Evolutionary conservation across 2,329 filamentous ascomycete species (phyloP).

Genomic region (Aureobasidium zeae): DNA sequence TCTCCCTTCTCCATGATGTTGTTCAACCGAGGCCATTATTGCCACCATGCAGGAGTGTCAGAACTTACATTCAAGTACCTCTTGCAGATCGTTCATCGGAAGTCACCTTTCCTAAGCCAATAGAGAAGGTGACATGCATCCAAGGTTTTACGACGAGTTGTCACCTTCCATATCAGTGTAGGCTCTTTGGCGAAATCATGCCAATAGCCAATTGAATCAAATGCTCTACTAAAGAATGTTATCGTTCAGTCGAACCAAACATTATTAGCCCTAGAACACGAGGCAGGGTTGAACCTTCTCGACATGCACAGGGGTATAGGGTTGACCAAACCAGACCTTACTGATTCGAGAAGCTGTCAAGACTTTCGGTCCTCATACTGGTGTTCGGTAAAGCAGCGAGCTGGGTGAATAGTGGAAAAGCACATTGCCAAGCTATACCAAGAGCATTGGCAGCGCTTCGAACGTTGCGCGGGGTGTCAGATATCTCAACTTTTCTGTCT

Average conservation of each 20-base stretch:
- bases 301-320: conserved; percentile 1
- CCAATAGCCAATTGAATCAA: conserved; percentile 10
- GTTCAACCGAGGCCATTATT: neutral
- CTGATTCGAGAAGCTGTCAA: conserved; percentile 8
- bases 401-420: neutral
- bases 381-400: conserved; percentile 1
- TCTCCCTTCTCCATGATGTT: neutral
- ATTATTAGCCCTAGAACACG: too few relatives aligned
- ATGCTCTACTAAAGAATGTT: too few relatives aligned
- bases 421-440: conserved; percentile 13
- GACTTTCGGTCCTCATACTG: neutral
- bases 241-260: too few relatives aligned
- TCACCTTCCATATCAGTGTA: conserved; percentile 6
- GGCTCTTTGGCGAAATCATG: conserved; percentile 2
- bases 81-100: neutral
- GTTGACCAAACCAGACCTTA: neutral
- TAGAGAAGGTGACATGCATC: neutral
- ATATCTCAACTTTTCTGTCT: neutral
- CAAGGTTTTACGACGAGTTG: neutral
- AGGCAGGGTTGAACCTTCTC: conserved; percentile 1
- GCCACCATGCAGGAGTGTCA: neutral
- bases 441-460: conserved; percentile 10
- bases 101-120: neutral
- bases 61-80: neutral
- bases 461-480: conserved; percentile 1